Evolutionary conservation across 2,329 filamentous ascomycete species (phyloP).

Genomic region (Samsoniella hepiali): DNA sequence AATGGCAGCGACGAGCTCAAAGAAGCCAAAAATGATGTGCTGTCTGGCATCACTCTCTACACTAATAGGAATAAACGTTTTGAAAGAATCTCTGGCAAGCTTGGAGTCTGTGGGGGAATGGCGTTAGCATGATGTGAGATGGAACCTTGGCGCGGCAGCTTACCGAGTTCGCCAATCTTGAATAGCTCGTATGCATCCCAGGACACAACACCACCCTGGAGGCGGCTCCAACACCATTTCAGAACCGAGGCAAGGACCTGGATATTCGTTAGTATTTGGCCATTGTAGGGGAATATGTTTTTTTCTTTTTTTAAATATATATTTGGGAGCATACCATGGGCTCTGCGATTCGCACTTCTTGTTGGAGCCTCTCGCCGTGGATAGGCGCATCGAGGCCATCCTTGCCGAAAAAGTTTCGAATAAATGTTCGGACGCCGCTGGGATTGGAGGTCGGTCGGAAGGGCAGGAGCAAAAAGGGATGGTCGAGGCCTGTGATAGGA

Average conservation of each 20-base stretch:
- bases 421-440: constrained; percentile 85
- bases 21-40: constrained; percentile 93
- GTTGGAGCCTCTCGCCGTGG: constrained; percentile 67
- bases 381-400: constrained; percentile 61
- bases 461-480: constrained; percentile 87
- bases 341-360: constrained; percentile 89
- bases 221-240: constrained; percentile 97
- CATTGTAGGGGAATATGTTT: constrained; percentile 20
- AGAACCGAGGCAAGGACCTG: constrained; percentile 89
- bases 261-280: constrained; percentile 21
- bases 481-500: constrained; percentile 66
- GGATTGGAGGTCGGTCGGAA: constrained; percentile 93
- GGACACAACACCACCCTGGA: constrained; percentile 86
- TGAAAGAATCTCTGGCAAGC: constrained; percentile 88
- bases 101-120: constrained; percentile 66
- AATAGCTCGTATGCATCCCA: constrained; percentile 98
- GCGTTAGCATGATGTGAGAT: constrained; percentile 24
- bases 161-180: constrained; percentile 89
- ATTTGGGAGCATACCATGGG: constrained; percentile 65
- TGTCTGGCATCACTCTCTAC: constrained; percentile 82
- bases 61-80: constrained; percentile 92
- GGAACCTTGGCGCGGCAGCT: constrained; percentile 19
- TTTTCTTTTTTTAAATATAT: too few relatives aligned
- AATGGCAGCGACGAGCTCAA: constrained; percentile 85
- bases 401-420: constrained; percentile 86